Percentiles rank a stretch among this genome's conserved stretches.
These are phyloP conservation scores for Persicaria tinctoria DNA, from an alignment of 148 eudicot species.

Conservation along the genomic window DNA sequence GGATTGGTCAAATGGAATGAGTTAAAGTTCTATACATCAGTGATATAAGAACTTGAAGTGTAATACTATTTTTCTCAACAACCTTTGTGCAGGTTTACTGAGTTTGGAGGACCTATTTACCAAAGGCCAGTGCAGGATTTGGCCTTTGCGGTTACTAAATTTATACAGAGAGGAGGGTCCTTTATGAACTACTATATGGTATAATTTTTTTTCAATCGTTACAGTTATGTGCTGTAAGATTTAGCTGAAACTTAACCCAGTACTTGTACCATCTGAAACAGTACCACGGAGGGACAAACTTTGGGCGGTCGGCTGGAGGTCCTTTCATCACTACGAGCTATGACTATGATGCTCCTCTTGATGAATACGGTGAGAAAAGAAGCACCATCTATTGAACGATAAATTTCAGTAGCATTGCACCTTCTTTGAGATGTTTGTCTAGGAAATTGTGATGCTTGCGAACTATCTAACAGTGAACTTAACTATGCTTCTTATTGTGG, in stretches of 20 bases:
- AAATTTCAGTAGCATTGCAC: no score
- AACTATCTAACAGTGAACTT: no score
- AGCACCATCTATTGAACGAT: neutral
- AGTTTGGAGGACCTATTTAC: no score
- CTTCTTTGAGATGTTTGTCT: no score
- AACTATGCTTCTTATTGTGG: no score
- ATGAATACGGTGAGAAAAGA: neutral
- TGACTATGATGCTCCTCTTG: no score
- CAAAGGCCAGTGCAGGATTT: conserved; percentile 78
- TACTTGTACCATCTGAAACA: conserved; percentile 20
- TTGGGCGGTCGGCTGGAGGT: conserved; percentile 84
- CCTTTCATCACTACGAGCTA: conserved; percentile 85
- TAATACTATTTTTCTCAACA: no score
- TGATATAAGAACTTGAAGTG: neutral
- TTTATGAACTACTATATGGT: conserved; percentile 89
- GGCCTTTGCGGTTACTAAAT: conserved; percentile 78
- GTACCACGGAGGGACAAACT: conserved; percentile 93
- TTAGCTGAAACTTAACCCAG: neutral
- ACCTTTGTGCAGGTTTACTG: no score
- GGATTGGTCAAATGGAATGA: no score
- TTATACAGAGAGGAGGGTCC: conserved; percentile 73
- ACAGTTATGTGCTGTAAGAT: neutral
- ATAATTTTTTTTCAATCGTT: conserved; percentile 13
- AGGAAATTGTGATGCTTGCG: no score
- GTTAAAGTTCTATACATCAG: no score